phyloP scores from a whole-genome alignment of 225 moss, liverwort and hornwort species.

The Thuidium tamariscinum region DNA sequence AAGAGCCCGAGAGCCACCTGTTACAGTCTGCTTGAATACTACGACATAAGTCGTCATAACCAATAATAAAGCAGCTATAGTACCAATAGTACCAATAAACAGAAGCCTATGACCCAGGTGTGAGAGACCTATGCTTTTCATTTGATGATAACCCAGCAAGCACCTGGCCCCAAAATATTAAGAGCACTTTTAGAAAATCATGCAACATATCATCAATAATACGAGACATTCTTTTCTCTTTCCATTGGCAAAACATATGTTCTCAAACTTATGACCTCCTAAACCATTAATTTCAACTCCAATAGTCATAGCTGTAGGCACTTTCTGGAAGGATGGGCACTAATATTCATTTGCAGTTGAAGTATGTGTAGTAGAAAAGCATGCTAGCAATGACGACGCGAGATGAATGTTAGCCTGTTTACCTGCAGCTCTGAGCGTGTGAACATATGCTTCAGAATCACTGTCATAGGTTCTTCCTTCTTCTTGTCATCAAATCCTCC shows the following conservation, averaged over 20 bases:
- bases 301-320: background rate
- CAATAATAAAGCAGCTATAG: background rate
- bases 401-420: background rate
- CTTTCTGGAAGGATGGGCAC: background rate
- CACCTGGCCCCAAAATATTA: background rate
- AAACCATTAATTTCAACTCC: background rate
- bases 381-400: background rate
- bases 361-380: background rate
- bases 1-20: background rate
- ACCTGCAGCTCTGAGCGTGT: slow-evolving; percentile 83
- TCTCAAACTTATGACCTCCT: background rate
- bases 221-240: background rate
- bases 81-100: background rate
- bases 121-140: background rate
- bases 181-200: background rate
- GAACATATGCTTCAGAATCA: slow-evolving; percentile 99
- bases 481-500: slow-evolving; percentile 98
- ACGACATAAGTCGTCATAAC: background rate
- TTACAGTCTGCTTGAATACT: background rate
- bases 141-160: background rate
- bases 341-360: background rate
- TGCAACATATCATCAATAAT: background rate
- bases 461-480: slow-evolving; percentile 68
- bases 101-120: background rate
- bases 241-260: background rate